phyloP scores from a whole-genome alignment of 2,329 filamentous ascomycete genomes.

The Akanthomyces dipterigenus region DNA sequence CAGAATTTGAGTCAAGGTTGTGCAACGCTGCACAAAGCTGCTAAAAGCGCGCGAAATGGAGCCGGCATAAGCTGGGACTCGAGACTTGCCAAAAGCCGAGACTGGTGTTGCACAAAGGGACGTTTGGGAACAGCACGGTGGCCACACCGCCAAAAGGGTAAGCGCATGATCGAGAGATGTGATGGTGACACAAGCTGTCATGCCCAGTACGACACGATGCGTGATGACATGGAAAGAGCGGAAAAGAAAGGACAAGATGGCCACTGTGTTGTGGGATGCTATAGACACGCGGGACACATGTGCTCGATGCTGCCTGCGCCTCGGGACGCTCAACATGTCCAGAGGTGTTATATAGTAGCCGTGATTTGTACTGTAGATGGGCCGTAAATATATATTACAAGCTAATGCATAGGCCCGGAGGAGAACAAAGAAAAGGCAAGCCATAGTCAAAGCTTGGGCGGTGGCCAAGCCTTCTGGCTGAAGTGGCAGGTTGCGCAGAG shows the following conservation, averaged over 20 bases:
- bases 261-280: neutral
- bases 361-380: no score
- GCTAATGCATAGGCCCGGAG: neutral
- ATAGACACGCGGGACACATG: no score
- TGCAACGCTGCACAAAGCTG: neutral
- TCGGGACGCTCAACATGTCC: no score
- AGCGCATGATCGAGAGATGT: neutral
- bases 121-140: neutral
- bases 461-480: neutral
- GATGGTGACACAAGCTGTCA: neutral
- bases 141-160: constrained; percentile 3
- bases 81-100: neutral
- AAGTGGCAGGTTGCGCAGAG: neutral
- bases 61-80: neutral
- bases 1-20: neutral
- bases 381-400: no score
- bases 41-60: neutral
- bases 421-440: neutral
- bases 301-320: no score
- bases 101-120: neutral
- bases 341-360: no score
- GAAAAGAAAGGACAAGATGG: neutral
- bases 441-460: neutral
- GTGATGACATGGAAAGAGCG: neutral
- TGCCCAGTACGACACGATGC: neutral